phyloP scores from a whole-genome alignment of 2,329 filamentous ascomycete genomes.

The Aureobasidium sp. region DNA sequence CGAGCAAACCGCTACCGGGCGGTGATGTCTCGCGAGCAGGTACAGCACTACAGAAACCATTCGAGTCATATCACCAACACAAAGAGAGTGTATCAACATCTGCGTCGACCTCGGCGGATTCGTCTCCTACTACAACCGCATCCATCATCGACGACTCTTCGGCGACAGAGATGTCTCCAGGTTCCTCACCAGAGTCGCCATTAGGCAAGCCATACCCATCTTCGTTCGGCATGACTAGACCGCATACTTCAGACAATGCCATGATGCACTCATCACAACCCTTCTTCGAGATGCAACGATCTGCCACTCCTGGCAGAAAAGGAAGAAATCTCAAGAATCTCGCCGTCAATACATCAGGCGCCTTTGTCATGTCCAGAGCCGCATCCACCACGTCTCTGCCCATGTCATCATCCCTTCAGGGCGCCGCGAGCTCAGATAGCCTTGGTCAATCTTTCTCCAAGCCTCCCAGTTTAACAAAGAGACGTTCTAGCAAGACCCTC shows the following conservation, averaged over 20 bases:
- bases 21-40: conserved; percentile 10
- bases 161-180: conserved; percentile 82
- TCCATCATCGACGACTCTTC: conserved; percentile 90
- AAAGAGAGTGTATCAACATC: conserved; percentile 72
- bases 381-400: conserved; percentile 49
- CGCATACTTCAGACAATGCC: conserved; percentile 40
- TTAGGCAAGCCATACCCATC: conserved; percentile 64
- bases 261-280: conserved; percentile 49
- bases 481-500: conserved; percentile 65
- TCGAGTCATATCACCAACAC: conserved; percentile 51
- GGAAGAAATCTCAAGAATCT: conserved; percentile 79
- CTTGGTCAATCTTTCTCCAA: conserved; percentile 74
- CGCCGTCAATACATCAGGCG: conserved; percentile 61
- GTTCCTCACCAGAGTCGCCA: conserved; percentile 86
- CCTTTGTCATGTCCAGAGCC: conserved; percentile 39
- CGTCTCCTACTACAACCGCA: conserved; percentile 88
- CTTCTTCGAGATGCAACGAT: conserved; percentile 45
- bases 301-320: conserved; percentile 54
- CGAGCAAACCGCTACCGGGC: conserved; percentile 12
- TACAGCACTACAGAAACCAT: neutral
- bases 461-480: conserved; percentile 59
- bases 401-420: conserved; percentile 39
- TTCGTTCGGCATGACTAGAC: conserved; percentile 54
- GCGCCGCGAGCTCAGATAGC: conserved; percentile 52
- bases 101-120: conserved; percentile 78